Evolutionary conservation across 192 early-diverging fungal species (phyloP).

Genomic region (Backusella mclennaniae): DNA sequence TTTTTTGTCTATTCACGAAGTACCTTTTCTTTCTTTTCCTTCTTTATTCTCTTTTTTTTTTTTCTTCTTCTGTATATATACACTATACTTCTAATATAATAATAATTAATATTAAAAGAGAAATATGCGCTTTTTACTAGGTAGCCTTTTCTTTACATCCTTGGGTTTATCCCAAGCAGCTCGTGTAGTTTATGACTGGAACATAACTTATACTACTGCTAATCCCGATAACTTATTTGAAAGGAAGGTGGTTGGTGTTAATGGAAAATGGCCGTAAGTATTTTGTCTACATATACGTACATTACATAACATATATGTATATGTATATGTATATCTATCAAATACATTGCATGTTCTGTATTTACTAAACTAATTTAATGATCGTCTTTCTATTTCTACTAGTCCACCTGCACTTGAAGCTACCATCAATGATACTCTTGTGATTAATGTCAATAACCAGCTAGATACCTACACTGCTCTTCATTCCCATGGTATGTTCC

Average conservation of each 20-base stretch:
- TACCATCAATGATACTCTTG: constrained; percentile 44
- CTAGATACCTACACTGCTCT: constrained; percentile 38
- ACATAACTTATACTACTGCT: constrained; percentile 63
- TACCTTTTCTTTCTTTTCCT: too few species aligned
- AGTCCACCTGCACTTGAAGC: constrained; percentile 48
- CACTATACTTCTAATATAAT: neutral
- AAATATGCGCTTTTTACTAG: constrained; percentile 7
- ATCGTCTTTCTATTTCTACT: neutral
- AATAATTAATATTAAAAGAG: neutral
- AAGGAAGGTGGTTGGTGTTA: constrained; percentile 66
- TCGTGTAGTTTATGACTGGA: constrained; percentile 66
- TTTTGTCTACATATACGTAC: neutral
- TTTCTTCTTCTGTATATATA: neutral
- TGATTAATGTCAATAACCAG: constrained; percentile 45
- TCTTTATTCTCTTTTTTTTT: too few species aligned
- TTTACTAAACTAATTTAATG: neutral
- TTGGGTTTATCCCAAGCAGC: constrained; percentile 42
- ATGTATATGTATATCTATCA: neutral
- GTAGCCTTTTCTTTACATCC: constrained; percentile 8
- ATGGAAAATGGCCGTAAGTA: constrained; percentile 64
- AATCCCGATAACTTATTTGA: constrained; percentile 66
- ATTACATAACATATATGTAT: neutral
- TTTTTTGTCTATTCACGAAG: too few species aligned
- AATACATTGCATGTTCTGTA: neutral
- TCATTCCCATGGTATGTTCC: constrained; percentile 57